Base-by-base conservation (phyloP, 169 alveolate species). In the Besnoitia besnoiti region DNA sequence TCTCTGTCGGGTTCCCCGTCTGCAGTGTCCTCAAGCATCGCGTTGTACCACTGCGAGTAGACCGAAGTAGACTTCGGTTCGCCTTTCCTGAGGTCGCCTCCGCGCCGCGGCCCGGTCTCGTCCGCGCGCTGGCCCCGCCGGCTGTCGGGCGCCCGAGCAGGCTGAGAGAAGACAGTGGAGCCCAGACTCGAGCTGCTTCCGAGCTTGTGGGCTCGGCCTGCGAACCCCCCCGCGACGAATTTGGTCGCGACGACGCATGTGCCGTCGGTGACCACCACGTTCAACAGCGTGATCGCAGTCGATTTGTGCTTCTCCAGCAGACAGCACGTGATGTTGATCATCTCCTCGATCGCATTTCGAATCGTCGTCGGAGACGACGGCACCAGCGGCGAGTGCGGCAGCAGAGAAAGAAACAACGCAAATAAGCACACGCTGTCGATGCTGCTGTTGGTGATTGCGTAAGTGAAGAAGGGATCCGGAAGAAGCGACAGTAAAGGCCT, bases 391-490 rank as follows among this genome's bases (percentile, higher is more conserved):
- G 67, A 77, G 88, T 80, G 46, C 30, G 93, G 93, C 75, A 90
- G 85, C 75, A 90, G 85, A 35, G 89, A 79, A 59, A 92, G 40
- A 39, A 92, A 92, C 46, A 92, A 75, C 87, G 92, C 94, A 61
- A 92, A 92, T 40, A 92, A 59, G 49, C 91, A 73, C 33, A 67
- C 92, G 80, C 92, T 85, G 92, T 92, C 94, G 84, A 92, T 92
- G 75, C 92, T 62, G 85, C 92, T 92, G 75, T 85, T 85, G 47
- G 90, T 77, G 42, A 92, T 77, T 12, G 94, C 92, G 37, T 51
- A 92, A 47, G 89, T 47, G 51, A 76, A 87, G 79, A 76, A 73
- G 61, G 88, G 89, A 46, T 92, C 92, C 42, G 91, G 91, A 8
- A 85, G 85, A 33, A 92, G 94, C n/a, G 67, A 39, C 79, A 85